Evolutionary conservation across 2,329 filamentous ascomycete species (phyloP), one percentile per base, ranked within the genome.

Genomic region (Aspergillus thermomutatus): DNA sequence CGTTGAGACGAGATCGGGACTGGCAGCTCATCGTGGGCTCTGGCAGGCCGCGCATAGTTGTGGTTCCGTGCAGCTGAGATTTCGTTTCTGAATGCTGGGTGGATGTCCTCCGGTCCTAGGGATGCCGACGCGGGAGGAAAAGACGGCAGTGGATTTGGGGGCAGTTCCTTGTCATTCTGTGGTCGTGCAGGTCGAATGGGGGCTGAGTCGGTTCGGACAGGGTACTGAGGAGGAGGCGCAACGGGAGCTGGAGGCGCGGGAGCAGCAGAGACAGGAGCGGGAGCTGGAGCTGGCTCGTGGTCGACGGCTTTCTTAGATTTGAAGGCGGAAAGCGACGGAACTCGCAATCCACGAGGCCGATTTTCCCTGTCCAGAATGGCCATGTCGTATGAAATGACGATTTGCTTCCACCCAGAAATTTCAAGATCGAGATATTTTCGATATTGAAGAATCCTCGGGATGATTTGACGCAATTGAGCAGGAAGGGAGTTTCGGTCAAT

Each of bases 301-400:
- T 59, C 5, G 61, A 60, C 43, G 63, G 61, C 51, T 70, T 69
- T 70, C 68, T 46, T 58, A 63, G 48, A 63, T 59, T 71, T 72
- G 50, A 69, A 64, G 14, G 67, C 65, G 45, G 69, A 67, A 7
- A 72, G 62, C 17, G 71, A 72, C 0, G 70, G 70, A 17, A 73
- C 64, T 46, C 71, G 68, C 53, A 73, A 61, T 48, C 71, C 70
- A 6, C 66, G 65, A 14, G 69, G 65, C 51, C 69, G 68, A 48
- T 70, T 71, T 26, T 72, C 71, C n/a, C 69, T 67, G 45, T 73
- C 70, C 52, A 71, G 66, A 47, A 71, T 66, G 9, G 69, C 69
- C 71, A 73, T 73, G 4, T 45, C 60, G 21, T 52, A 52, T 56
- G 51, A 52, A 31, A 21, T 47, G 27, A 41, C 47, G 56, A 34